A percentile compares a stretch with the other conserved stretches of the same genome.
phyloP scores from a whole-genome alignment of 2,329 filamentous ascomycete genomes.

The Dactylellina cionopaga region DNA sequence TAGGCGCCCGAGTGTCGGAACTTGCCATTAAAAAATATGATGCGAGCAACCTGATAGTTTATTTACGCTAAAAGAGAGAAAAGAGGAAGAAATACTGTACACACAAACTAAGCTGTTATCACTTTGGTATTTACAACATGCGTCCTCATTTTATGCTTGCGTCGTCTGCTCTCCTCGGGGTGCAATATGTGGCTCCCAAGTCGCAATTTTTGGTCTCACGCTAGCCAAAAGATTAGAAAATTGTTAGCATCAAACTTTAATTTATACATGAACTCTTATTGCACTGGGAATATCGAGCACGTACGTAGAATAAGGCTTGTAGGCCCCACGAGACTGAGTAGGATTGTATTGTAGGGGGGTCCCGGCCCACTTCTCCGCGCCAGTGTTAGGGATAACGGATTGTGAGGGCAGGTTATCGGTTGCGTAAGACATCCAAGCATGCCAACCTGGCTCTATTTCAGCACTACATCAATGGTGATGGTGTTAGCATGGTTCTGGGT shows the following conservation, averaged over 20 bases:
- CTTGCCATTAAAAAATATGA: too few species aligned
- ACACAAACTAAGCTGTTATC: not conserved
- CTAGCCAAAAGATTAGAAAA: not conserved
- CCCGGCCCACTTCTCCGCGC: slow-evolving; percentile 59
- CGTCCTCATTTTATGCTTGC: not conserved
- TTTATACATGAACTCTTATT: not conserved
- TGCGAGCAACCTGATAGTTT: too few species aligned
- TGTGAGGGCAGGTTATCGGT: slow-evolving; percentile 80
- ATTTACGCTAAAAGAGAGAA: too few species aligned
- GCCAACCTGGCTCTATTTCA: slow-evolving; percentile 92
- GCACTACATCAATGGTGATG: slow-evolving; percentile 63
- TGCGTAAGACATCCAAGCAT: slow-evolving; percentile 95
- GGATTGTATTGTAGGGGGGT: too few species aligned
- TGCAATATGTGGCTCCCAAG: slow-evolving; percentile 41
- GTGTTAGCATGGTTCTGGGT: slow-evolving; percentile 22
- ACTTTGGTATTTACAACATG: slow-evolving; percentile 1
- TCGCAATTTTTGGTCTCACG: slow-evolving; percentile 40
- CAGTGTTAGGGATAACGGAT: slow-evolving; percentile 36
- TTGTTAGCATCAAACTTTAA: not conserved
- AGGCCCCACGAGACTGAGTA: slow-evolving; percentile 80
- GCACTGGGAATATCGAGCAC: slow-evolving; percentile 61
- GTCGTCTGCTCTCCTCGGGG: slow-evolving; percentile 6
- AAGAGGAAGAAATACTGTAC: not conserved
- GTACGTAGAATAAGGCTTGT: slow-evolving; percentile 94
- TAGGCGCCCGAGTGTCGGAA: too few species aligned